These are phyloP conservation scores for Astragalus membranaceus DNA, from an alignment of 306 rosid species.

Conservation along the genomic window DNA sequence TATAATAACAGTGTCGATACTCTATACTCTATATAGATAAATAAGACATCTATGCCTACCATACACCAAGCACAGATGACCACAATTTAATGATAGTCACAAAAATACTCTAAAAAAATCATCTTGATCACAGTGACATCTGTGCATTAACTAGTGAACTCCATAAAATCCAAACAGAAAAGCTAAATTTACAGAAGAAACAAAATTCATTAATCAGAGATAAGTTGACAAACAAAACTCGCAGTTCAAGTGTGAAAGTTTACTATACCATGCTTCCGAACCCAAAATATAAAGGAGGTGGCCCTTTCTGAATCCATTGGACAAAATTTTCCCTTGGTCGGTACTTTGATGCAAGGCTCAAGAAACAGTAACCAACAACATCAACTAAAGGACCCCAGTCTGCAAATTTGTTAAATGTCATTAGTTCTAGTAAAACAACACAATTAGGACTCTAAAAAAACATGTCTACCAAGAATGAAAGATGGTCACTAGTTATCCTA, in stretches of 20 bases:
- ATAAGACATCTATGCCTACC: background rate
- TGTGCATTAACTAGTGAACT: background rate
- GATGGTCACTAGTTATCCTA: background rate
- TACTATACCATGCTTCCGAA: slow-evolving; percentile 96
- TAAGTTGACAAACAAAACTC: background rate
- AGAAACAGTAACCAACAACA: slow-evolving; percentile 91
- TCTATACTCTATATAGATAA: background rate
- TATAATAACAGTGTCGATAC: background rate
- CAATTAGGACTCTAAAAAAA: slow-evolving; percentile 11
- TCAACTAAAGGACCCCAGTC: slow-evolving; percentile 96
- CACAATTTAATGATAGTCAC: background rate
- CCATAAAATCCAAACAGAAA: background rate
- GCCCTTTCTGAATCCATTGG: slow-evolving; percentile 73
- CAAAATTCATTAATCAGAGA: background rate
- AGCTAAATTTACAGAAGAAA: background rate
- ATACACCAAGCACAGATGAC: background rate
- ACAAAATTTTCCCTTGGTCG: slow-evolving; percentile 67
- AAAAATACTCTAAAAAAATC: background rate
- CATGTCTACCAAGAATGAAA: slow-evolving; percentile 10
- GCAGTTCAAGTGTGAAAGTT: slow-evolving; percentile 9
- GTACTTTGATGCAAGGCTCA: slow-evolving; percentile 68
- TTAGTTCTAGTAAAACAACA: slow-evolving; percentile 20
- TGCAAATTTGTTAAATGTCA: slow-evolving; percentile 34
- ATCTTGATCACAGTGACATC: background rate
- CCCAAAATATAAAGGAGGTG: slow-evolving; percentile 82